phyloP scores from a whole-genome alignment of 305 asterid species.

The Withania somnifera region DNA sequence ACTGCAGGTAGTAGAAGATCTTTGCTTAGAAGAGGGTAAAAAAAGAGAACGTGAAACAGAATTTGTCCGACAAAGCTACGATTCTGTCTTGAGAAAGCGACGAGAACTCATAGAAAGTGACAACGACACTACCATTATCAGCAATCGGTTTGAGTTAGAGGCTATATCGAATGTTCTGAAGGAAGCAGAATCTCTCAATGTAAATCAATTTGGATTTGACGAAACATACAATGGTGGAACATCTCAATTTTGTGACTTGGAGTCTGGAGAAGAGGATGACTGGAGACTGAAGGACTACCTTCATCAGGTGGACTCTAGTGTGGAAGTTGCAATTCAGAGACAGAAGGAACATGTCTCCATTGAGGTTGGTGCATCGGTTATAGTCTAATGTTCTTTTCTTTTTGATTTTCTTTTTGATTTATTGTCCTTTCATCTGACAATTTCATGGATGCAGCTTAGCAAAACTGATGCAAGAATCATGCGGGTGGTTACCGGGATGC shows the following conservation, averaged over 20 bases:
- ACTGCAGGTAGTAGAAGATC: constrained; percentile 74
- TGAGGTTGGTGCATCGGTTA: constrained; percentile 48
- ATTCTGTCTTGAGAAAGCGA: constrained; percentile 57
- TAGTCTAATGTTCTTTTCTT: background rate
- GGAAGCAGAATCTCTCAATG: constrained; percentile 72
- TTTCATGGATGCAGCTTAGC: constrained; percentile 58
- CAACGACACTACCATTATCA: constrained; percentile 28
- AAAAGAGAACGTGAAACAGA: constrained; percentile 55
- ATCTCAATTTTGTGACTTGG: constrained; percentile 65
- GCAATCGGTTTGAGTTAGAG: constrained; percentile 66
- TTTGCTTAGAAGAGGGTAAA: constrained; percentile 82
- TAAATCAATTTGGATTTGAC: constrained; percentile 67
- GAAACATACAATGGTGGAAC: constrained; percentile 51
- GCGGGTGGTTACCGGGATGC: constrained; percentile 57
- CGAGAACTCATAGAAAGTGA: constrained; percentile 51
- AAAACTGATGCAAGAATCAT: constrained; percentile 74
- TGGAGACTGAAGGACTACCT: constrained; percentile 69
- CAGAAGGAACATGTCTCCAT: constrained; percentile 77
- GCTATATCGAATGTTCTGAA: constrained; percentile 81
- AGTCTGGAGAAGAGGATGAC: constrained; percentile 76
- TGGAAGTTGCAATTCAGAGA: constrained; percentile 78
- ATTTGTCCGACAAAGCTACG: constrained; percentile 49
- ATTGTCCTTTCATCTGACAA: constrained; percentile 20
- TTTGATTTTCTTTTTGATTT: background rate
- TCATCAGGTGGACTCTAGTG: constrained; percentile 76